Percentiles rank a stretch among this genome's conserved stretches.
Conservation (phyloP, 2,329 filamentous ascomycete species). For the Ophiocordyceps australis region DNA sequence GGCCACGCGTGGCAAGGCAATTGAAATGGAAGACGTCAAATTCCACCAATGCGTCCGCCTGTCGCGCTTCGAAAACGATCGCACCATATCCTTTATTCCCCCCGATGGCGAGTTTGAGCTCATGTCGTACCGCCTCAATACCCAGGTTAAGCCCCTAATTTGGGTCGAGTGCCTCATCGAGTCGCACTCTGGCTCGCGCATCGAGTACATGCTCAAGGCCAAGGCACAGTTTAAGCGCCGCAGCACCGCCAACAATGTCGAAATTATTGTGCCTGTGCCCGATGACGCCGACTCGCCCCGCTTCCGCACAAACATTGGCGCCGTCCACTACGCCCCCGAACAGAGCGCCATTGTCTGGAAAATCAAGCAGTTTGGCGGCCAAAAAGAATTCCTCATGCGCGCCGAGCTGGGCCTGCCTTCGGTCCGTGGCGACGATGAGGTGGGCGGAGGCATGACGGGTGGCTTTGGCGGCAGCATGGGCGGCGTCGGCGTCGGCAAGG, state of each 20-base stretch:
- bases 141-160: constrained; percentile 93
- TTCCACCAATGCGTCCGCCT: constrained; percentile 97
- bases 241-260: constrained; percentile 95
- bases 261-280: constrained; percentile 91
- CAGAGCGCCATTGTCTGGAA: constrained; percentile 98
- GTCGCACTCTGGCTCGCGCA: constrained; percentile 82
- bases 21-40: constrained; percentile 99
- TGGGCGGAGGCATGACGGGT: constrained; percentile 92
- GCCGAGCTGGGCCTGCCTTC: constrained; percentile 88
- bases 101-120: constrained; percentile 97
- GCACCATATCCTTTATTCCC: constrained; percentile 96
- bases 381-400: constrained; percentile 96
- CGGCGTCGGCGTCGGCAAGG: constrained; percentile 61
- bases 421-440: constrained; percentile 87
- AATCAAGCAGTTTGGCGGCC: constrained; percentile 98
- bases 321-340: constrained; percentile 93
- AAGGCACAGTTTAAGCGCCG: constrained; percentile 95
- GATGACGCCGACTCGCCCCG: constrained; percentile 92
- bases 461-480: constrained; percentile 96
- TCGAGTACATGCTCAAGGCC: constrained; percentile 99
- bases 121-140: constrained; percentile 98
- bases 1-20: constrained; percentile 85
- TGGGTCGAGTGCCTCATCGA: constrained; percentile 98
- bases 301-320: constrained; percentile 94
- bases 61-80: constrained; percentile 92